Evolutionary conservation across 306 rosid species (phyloP), one percentile per base, ranked within the genome.

Genomic region (Gastrolobium bilobum): DNA sequence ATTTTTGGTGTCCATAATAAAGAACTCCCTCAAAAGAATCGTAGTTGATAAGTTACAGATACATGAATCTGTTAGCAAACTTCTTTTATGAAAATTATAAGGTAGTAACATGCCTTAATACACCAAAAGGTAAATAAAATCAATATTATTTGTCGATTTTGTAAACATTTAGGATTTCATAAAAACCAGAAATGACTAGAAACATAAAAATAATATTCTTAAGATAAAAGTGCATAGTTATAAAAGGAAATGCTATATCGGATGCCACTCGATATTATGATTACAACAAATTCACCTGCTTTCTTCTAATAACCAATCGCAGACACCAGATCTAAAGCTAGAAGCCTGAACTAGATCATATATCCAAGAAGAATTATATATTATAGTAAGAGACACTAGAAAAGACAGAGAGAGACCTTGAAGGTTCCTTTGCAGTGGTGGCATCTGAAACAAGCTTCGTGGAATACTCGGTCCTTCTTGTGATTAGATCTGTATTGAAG

Each of bases 391-490:
- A 68, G 26, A n/a, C 37, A 35, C 7, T 6, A 4, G 3, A 37
- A 51, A 2, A 39, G 9, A 64, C 68, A 72, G 39, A 69, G 33
- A 77, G 9, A 39, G 38, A 95, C 99, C 99, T 95, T 95, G 75
- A 95, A 98, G 75, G 99, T 95, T 84, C 99, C 99, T 68, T 89
- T 95, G 87, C 99, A 95, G 76, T 95, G 99, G 78, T 93, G 98
- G 86, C 99, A 95, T 81, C 98, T 81, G 83, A 95, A 95, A 84
- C 99, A 95, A 85, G 99, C 96, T 60, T 93, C 92, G 92, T 95
- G 99, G 84, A 82, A 95, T 58, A 95, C 80, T 46, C 99, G 86
- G 61, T 93, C 26, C 26, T 20, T 20, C 26, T 20, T 20, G 26
- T 20, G 26, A 20, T 20, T 20, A 20, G 26, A 20, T 20, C 26